Conservation (phyloP, 2,329 filamentous ascomycete species). For the Ophiocordyceps camponoti-rufipedis region DNA sequence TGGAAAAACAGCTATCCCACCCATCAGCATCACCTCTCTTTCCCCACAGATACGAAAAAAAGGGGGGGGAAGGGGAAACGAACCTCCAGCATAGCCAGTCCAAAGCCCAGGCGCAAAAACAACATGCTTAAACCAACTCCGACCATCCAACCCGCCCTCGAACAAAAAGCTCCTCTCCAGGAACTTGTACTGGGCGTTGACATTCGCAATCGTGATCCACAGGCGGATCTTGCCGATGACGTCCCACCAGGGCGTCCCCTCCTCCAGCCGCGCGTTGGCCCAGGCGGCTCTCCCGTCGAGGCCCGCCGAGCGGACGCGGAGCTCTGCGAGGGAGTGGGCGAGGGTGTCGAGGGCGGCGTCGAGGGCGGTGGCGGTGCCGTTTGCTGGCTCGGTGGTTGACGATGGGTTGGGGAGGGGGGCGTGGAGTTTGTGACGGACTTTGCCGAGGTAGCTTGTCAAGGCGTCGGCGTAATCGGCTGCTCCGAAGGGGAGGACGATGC, state of each 20-base stretch:
- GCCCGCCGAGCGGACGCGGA: slow-evolving; percentile 20
- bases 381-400: slow-evolving; percentile 6
- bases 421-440: slow-evolving; percentile 29
- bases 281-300: slow-evolving; percentile 27
- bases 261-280: slow-evolving; percentile 22
- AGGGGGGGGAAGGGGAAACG: slow-evolving; percentile 9
- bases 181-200: slow-evolving; percentile 69
- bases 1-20: slow-evolving; percentile 35
- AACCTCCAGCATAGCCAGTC: slow-evolving; percentile 75
- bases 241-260: slow-evolving; percentile 61
- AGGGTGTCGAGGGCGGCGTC: slow-evolving; percentile 19
- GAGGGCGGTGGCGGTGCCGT: slow-evolving; percentile 20
- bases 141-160: slow-evolving; percentile 54
- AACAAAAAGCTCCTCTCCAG: slow-evolving; percentile 71
- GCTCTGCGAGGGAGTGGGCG: slow-evolving; percentile 16
- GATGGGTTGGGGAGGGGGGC: slow-evolving; percentile 4
- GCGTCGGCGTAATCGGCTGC: slow-evolving; percentile 45
- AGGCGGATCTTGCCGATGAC: slow-evolving; percentile 50
- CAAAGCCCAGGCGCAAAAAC: slow-evolving; percentile 82
- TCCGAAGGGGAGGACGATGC: slow-evolving; percentile 42
- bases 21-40: slow-evolving; percentile 1
- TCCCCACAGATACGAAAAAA: no score
- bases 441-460: slow-evolving; percentile 31
- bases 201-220: slow-evolving; percentile 40
- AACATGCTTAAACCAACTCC: slow-evolving; percentile 87